Conservation (phyloP, 2,329 filamentous ascomycete genomes). For the Alternaria panax region DNA sequence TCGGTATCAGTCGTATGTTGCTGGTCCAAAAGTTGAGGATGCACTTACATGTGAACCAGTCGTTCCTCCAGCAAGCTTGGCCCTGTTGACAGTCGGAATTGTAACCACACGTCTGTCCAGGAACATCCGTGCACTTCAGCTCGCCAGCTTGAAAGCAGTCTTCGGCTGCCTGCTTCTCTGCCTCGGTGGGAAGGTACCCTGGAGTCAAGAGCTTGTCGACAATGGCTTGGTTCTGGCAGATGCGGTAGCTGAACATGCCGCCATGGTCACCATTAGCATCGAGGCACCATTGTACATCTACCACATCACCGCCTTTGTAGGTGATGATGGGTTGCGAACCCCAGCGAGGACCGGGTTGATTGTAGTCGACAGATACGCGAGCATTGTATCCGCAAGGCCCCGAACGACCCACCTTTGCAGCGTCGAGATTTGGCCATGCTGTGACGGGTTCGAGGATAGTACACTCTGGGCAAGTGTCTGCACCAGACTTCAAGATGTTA, state of each 20-base stretch:
- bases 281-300: slow-evolving; percentile 46
- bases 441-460: slow-evolving; percentile 46
- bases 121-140: slow-evolving; percentile 43
- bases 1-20: background rate
- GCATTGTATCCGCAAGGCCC: slow-evolving; percentile 48
- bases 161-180: slow-evolving; percentile 46
- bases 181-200: slow-evolving; percentile 42
- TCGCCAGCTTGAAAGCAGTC: slow-evolving; percentile 39
- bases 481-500: slow-evolving; percentile 24
- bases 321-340: slow-evolving; percentile 40
- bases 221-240: slow-evolving; percentile 43
- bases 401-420: slow-evolving; percentile 39
- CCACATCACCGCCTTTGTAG: slow-evolving; percentile 39
- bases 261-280: slow-evolving; percentile 47
- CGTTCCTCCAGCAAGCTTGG: slow-evolving; percentile 43
- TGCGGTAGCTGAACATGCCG: slow-evolving; percentile 46
- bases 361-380: slow-evolving; percentile 46
- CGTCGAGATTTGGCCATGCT: slow-evolving; percentile 42
- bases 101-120: slow-evolving; percentile 40
- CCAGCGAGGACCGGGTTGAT: slow-evolving; percentile 43
- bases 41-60: slow-evolving; percentile 43
- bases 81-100: slow-evolving; percentile 41
- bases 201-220: slow-evolving; percentile 43
- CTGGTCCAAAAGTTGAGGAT: background rate
- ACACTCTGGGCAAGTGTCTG: slow-evolving; percentile 46